Base-by-base conservation (phyloP, 2,329 filamentous ascomycete species). In the Fusarium sambucinum region DNA sequence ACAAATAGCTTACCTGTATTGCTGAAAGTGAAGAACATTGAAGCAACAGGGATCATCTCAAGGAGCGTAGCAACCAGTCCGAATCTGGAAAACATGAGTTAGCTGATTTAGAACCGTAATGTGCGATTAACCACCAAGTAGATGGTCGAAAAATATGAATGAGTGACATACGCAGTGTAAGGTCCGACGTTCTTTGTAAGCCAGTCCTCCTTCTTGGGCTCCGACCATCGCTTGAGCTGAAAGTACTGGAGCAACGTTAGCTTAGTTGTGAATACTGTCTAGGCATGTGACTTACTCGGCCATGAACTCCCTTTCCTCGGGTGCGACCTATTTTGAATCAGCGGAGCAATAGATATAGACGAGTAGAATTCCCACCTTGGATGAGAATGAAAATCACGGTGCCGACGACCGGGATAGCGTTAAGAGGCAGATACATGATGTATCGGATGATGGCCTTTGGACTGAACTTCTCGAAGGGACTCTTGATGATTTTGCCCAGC, bases 331-430 rank as follows among this genome's bases (percentile, higher is more conserved):
- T 10, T 41, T 17, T 33, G 32, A 37, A 27, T 59, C 50, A 67
- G 62, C 17, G 52, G 25, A 17, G 35, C 6, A n/a, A 17, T n/a
- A 55, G 38, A 67, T 19, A 41, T 42, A 21, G 13, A 3, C 21
- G 27, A 16, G 17, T 11, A 21, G 2, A 1, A 21, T 29, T 30
- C 17, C 59, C 68, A 78, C 90, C 91, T 78, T 97, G 93, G 17
- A 96, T 77, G 29, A 91, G 77, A 33, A 97, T 86, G 78, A 97
- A 98, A 6, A 94, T 81, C 10, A 89, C 82, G 0, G 94, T 97
- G 8, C 95, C 95, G 19, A 97, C 87, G 1, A 97, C 86, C 0
- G 95, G 95, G 53, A 98, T 94, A 76, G 97, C 94, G 81, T 97
- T 98, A 63, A 98, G 85, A 13, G 95, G 94, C 41, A 97, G 84